Base-by-base conservation (phyloP, 169 alveolate species). In the Besnoitia besnoiti region DNA sequence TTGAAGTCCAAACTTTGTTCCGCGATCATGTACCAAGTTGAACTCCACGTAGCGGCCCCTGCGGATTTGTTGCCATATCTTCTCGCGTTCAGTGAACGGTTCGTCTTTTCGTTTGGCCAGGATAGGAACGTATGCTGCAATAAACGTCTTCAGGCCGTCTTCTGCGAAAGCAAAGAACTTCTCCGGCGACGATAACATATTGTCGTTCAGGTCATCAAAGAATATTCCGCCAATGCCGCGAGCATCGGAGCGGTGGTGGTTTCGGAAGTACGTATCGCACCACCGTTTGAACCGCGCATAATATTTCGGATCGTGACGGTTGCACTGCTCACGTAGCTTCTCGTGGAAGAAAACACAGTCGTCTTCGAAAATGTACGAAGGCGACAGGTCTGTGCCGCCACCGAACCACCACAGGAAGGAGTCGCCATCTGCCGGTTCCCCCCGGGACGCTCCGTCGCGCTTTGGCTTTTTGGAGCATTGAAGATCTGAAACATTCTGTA, bases 201-300 rank as follows among this genome's bases (percentile, higher is more conserved):
- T 94, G 40, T 90, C 91, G 84, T 96, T 93, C 76, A 98, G 91
- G 90, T 97, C 98, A 87, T 98, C 99, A 91, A 96, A 98, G 91
- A 98, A 98, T 24, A 97, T 96, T 33, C 99, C 99, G 14, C 99
- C 99, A 61, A 98, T 90, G 24, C 99, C 99, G 73, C 99, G 95
- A 24, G 95, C 93, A 85, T 96, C 96, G 67, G 94, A 94, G 89
- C 98, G 85, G 92, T 96, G 97, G 85, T 91, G 95, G 61, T 96
- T 96, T 40, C 92, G 93, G 94, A 97, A 97, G 94, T 97, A 97
- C 37, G 95, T 94, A 93, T 97, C 98, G 91, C 98, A 96, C 95
- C 97, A 95, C 79, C 90, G 88, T 94, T 98, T 98, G 93, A 94
- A 96, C 80, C 95, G 82, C n/a, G 95, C 93, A 94, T 97, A 98